These are phyloP conservation scores for Boletellus sp. DNA, from an alignment of 768 basidiomycete genomes.

Conservation along the genomic window DNA sequence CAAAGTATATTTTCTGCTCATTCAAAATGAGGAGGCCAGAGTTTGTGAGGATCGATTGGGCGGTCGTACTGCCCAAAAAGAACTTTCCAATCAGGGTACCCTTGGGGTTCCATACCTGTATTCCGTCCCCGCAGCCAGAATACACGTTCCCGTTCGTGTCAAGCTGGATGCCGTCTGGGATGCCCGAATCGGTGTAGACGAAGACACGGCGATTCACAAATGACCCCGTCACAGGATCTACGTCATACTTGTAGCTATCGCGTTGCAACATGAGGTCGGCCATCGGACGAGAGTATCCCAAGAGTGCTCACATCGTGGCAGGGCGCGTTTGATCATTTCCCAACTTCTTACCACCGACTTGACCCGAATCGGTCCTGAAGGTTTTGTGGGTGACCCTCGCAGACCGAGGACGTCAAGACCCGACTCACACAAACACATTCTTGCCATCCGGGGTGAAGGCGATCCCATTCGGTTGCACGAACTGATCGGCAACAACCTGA, in stretches of 20 bases:
- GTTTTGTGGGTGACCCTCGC: conserved; percentile 8
- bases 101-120: conserved; percentile 55
- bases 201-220: conserved; percentile 65
- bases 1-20: conserved; percentile 39
- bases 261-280: background rate
- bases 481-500: conserved; percentile 73
- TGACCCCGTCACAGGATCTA: conserved; percentile 51
- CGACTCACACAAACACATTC: conserved; percentile 57
- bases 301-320: conserved; percentile 57
- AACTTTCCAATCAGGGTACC: conserved; percentile 66
- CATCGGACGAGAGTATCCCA: too few species aligned
- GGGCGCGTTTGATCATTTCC: conserved; percentile 58
- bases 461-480: conserved; percentile 70
- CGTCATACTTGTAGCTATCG: conserved; percentile 65
- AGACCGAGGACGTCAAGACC: background rate
- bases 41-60: conserved; percentile 41
- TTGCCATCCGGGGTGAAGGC: conserved; percentile 64
- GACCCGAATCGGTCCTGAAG: conserved; percentile 31
- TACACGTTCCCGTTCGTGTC: conserved; percentile 66
- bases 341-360: conserved; percentile 41
- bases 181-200: conserved; percentile 61
- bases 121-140: conserved; percentile 64
- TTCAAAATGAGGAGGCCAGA: conserved; percentile 39
- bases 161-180: conserved; percentile 65
- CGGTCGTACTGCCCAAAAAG: conserved; percentile 39